phyloP scores from a whole-genome alignment of 2,329 filamentous ascomycete genomes.

The Purpureocillium takamizusanense region DNA sequence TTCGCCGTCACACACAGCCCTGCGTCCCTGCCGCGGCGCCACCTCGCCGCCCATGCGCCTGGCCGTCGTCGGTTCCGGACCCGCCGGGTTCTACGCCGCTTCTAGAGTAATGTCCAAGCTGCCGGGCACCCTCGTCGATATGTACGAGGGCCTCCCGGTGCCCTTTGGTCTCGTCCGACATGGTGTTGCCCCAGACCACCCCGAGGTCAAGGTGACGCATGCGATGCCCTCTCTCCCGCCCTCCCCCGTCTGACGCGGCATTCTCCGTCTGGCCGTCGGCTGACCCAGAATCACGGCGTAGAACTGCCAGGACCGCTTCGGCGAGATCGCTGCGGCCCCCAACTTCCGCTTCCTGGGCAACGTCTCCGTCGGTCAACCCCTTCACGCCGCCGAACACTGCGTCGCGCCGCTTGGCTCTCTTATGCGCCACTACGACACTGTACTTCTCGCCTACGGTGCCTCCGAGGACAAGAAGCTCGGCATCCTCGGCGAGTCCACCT shows the following conservation, averaged over 20 bases:
- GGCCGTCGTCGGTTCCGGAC: constrained; percentile 86
- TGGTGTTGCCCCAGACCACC: constrained; percentile 96
- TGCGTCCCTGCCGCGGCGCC: too few species aligned
- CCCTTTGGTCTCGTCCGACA: constrained; percentile 89
- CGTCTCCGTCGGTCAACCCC: constrained; percentile 59
- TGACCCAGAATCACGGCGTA: constrained; percentile 22
- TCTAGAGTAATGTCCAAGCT: constrained; percentile 75
- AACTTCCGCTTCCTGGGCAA: constrained; percentile 91
- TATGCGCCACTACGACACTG: constrained; percentile 78
- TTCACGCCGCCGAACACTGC: constrained; percentile 28
- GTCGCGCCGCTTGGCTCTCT: constrained; percentile 59
- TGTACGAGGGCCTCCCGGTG: constrained; percentile 92
- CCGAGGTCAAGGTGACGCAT: constrained; percentile 77
- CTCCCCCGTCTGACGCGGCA: too few species aligned
- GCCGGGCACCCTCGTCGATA: constrained; percentile 67
- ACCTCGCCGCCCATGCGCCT: constrained; percentile 52
- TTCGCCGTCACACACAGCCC: constrained; percentile 9
- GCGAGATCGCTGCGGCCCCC: constrained; percentile 72
- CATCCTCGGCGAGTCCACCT: constrained; percentile 66
- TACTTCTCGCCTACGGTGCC: constrained; percentile 89
- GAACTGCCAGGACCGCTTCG: constrained; percentile 94
- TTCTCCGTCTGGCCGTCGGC: too few species aligned
- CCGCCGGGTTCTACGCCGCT: constrained; percentile 91
- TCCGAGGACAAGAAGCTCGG: constrained; percentile 71
- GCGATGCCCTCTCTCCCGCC: too few species aligned